Conservation (phyloP, 768 basidiomycete species). For the Gyrodon lividus region DNA sequence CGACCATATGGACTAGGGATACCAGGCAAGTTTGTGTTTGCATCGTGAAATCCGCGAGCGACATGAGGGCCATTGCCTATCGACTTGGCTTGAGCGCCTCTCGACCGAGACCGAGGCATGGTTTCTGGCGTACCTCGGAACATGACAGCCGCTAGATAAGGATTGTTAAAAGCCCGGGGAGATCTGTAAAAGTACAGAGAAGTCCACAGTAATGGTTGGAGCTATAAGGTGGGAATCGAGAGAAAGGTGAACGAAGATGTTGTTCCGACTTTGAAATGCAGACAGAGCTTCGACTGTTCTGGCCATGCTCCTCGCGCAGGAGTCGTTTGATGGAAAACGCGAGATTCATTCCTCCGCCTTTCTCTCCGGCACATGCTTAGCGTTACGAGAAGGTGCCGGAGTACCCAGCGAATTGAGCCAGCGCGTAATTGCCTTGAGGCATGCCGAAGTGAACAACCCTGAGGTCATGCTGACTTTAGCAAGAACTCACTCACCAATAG, state of each 20-base stretch:
- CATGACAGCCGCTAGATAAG: conserved; percentile 28
- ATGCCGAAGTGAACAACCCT: conserved; percentile 31
- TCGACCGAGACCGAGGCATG: conserved; percentile 25
- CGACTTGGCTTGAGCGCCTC: conserved; percentile 26
- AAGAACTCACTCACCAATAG: conserved; percentile 24
- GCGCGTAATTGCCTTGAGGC: conserved; percentile 38
- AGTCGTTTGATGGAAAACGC: conserved; percentile 25
- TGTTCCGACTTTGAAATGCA: conserved; percentile 35
- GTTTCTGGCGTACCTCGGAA: conserved; percentile 32
- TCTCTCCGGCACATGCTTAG: conserved; percentile 30
- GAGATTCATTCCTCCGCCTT: conserved; percentile 36
- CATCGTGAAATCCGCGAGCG: conserved; percentile 29
- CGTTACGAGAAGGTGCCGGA: conserved; percentile 35
- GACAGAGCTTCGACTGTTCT: conserved; percentile 34
- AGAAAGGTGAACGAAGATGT: conserved; percentile 24
- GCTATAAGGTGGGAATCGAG: conserved; percentile 32
- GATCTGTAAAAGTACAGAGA: conserved; percentile 20
- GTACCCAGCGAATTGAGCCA: conserved; percentile 37
- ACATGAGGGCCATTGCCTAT: conserved; percentile 18
- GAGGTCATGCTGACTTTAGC: conserved; percentile 20
- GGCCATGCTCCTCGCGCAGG: conserved; percentile 35
- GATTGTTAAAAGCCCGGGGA: conserved; percentile 19
- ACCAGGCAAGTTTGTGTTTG: conserved; percentile 21
- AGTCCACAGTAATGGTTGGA: conserved; percentile 13
- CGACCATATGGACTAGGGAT: conserved; percentile 29